Conservation (phyloP, 192 early-diverging fungal genomes). For the Fimicolochytrium jonesii region DNA sequence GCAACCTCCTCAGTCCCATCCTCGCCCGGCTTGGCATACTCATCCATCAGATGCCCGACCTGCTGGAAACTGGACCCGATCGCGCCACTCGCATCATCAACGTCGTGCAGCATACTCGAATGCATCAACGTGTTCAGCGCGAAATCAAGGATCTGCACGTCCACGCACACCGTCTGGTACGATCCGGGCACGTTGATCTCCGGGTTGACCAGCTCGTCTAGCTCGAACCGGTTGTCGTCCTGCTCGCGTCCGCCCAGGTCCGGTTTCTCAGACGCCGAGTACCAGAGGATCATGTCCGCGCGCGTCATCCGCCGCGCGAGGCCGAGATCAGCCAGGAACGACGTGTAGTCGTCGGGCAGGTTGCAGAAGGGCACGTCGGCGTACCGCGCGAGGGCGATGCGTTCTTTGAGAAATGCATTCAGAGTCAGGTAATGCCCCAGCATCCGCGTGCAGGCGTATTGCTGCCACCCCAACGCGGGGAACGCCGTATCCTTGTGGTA, state of each 20-base stretch:
- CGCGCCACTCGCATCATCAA: slow-evolving; percentile 52
- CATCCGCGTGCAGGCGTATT: slow-evolving; percentile 64
- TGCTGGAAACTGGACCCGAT: not conserved
- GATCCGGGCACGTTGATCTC: slow-evolving; percentile 75
- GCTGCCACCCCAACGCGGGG: slow-evolving; percentile 84
- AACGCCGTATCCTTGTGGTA: slow-evolving; percentile 68
- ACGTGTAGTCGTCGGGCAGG: slow-evolving; percentile 70
- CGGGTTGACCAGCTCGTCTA: slow-evolving; percentile 54
- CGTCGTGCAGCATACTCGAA: slow-evolving; percentile 68
- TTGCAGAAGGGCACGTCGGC: slow-evolving; percentile 89
- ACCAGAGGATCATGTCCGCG: slow-evolving; percentile 88
- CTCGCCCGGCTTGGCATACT: slow-evolving; percentile 46
- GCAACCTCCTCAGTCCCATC: slow-evolving; percentile 40
- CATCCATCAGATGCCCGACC: slow-evolving; percentile 55
- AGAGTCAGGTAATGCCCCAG: slow-evolving; percentile 71
- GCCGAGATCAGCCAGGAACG: slow-evolving; percentile 80
- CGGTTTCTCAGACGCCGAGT: slow-evolving; percentile 71
- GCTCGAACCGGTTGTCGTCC: slow-evolving; percentile 63
- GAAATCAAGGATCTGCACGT: slow-evolving; percentile 75
- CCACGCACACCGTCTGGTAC: slow-evolving; percentile 78
- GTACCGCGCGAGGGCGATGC: slow-evolving; percentile 71
- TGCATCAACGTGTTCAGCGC: slow-evolving; percentile 81
- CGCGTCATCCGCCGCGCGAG: slow-evolving; percentile 75
- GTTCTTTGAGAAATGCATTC: slow-evolving; percentile 68
- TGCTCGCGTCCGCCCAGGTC: slow-evolving; percentile 85